phyloP scores from a whole-genome alignment of 2,329 filamentous ascomycete genomes.

The Kalmusia sp. region DNA sequence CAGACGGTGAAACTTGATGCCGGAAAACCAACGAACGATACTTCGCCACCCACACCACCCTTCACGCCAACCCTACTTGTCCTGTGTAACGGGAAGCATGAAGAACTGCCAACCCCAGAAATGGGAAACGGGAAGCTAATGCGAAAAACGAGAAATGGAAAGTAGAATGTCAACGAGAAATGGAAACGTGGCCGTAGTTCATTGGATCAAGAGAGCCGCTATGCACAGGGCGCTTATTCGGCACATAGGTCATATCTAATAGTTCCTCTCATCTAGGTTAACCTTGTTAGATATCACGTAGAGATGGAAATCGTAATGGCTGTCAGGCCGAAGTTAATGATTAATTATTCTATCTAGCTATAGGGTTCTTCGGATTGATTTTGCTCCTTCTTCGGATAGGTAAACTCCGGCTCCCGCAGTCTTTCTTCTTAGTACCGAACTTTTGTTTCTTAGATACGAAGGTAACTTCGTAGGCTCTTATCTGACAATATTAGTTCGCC shows the following conservation, averaged over 20 bases:
- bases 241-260: no score
- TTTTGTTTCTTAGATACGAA: no score
- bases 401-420: no score
- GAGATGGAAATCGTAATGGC: background rate
- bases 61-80: conserved; percentile 1
- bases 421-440: no score
- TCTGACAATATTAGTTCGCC: no score
- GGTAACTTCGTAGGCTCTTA: no score
- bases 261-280: no score
- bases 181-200: background rate
- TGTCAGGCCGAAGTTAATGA: background rate
- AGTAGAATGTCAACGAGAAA: background rate
- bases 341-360: no score
- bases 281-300: background rate
- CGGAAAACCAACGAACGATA: background rate
- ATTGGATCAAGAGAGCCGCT: no score
- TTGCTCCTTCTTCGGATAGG: no score
- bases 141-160: background rate
- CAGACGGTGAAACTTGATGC: conserved; percentile 1
- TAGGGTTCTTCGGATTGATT: no score
- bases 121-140: conserved; percentile 1
- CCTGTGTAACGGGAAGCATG: background rate
- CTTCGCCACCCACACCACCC: background rate
- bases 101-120: conserved; percentile 1
- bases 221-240: no score